Evolutionary conservation across 2,329 filamentous ascomycete genomes (phyloP).

Genomic region (Trichoderma sp.): DNA sequence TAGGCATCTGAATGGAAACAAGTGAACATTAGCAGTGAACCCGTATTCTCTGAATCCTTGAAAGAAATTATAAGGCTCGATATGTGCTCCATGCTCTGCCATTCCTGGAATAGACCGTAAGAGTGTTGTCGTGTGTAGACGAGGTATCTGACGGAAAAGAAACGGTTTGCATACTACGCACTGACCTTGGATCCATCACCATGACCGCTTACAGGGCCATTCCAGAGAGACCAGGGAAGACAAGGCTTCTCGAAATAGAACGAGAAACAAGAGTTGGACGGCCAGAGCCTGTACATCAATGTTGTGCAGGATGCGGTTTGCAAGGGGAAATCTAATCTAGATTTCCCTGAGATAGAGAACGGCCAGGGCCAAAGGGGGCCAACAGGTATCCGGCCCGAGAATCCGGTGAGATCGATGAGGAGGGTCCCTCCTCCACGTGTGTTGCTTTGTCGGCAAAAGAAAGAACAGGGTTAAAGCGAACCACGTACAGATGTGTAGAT

Average conservation of each 20-base stretch:
- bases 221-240: background rate
- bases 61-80: background rate
- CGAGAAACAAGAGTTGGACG: background rate
- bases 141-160: background rate
- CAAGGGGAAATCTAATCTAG: background rate
- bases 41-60: background rate
- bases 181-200: background rate
- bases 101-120: background rate
- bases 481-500: slow-evolving; percentile 17
- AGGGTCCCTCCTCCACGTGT: slow-evolving; percentile 6
- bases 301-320: background rate
- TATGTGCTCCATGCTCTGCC: background rate
- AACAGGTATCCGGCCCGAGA: slow-evolving; percentile 6
- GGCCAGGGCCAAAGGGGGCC: background rate
- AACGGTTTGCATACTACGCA: background rate
- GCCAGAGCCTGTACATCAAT: background rate
- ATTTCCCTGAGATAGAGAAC: background rate
- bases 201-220: background rate
- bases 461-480: background rate
- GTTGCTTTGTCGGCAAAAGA: background rate
- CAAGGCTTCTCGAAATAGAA: background rate
- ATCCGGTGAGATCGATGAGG: slow-evolving; percentile 12
- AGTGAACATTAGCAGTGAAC: background rate
- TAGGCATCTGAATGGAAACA: background rate
- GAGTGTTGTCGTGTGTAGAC: background rate